These are phyloP conservation scores for Solanum rostratum DNA, from an alignment of 257 asterid genomes.

Conservation along the genomic window DNA sequence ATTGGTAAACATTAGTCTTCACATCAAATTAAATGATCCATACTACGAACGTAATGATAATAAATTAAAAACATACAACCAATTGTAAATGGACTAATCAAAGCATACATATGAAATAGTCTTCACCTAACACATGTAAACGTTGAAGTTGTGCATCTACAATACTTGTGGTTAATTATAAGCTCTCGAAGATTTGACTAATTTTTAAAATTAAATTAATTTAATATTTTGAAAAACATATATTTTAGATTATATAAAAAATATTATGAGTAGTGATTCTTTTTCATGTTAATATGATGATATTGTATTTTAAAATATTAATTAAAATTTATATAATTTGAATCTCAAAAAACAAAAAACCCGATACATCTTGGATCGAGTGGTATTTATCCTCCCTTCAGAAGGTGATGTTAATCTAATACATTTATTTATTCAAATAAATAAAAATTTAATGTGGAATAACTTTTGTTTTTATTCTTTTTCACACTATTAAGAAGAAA, in stretches of 20 bases:
- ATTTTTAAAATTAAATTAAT: too few relatives aligned
- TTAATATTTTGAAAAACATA: too few relatives aligned
- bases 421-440: background rate
- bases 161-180: background rate
- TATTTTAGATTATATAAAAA: background rate
- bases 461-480: background rate
- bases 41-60: background rate
- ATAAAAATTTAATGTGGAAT: background rate
- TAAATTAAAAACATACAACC: background rate
- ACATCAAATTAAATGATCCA: background rate
- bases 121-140: background rate
- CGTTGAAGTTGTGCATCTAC: background rate
- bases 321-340: background rate
- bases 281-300: background rate
- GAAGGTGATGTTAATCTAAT: background rate
- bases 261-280: background rate
- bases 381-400: background rate
- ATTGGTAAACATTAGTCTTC: background rate
- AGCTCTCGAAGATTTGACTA: background rate
- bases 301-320: background rate
- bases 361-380: background rate
- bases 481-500: background rate
- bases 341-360: background rate
- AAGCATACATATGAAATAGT: background rate
- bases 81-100: background rate